Conservation (phyloP, 345 rosid genomes). For the Salix dunnii region DNA sequence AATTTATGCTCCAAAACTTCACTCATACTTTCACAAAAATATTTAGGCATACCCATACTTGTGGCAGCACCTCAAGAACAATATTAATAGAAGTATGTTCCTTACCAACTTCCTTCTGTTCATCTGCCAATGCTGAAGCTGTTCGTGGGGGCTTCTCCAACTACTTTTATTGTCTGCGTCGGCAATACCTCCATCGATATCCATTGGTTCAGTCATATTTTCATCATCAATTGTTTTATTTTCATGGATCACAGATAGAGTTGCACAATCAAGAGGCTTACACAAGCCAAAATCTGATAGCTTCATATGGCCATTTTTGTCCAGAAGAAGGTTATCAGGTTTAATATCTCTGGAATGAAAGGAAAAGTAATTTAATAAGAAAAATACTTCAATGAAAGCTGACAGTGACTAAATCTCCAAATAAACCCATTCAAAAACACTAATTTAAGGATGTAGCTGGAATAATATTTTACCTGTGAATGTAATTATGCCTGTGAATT, state of each 20-base stretch:
- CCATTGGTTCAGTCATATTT: slow-evolving; percentile 68
- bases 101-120: slow-evolving; percentile 91
- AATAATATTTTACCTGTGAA: slow-evolving; percentile 64
- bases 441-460: neutral
- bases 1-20: neutral
- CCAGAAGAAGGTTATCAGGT: slow-evolving; percentile 94
- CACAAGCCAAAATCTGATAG: slow-evolving; percentile 96
- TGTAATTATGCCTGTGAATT: slow-evolving; percentile 84
- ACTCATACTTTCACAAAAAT: neutral
- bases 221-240: slow-evolving; percentile 66
- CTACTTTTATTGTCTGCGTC: slow-evolving; percentile 70
- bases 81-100: neutral
- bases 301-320: slow-evolving; percentile 96
- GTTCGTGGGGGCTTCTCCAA: slow-evolving; percentile 88
- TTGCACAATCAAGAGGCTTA: slow-evolving; percentile 89
- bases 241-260: slow-evolving; percentile 76
- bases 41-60: neutral
- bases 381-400: neutral
- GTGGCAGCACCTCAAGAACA: neutral
- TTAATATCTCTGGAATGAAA: slow-evolving; percentile 73
- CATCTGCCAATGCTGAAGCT: slow-evolving; percentile 99
- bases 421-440: neutral
- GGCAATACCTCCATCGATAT: slow-evolving; percentile 71
- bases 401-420: neutral
- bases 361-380: slow-evolving; percentile 20